Conservation (phyloP, 208 protist species). For the Leptomonas seymouri region DNA sequence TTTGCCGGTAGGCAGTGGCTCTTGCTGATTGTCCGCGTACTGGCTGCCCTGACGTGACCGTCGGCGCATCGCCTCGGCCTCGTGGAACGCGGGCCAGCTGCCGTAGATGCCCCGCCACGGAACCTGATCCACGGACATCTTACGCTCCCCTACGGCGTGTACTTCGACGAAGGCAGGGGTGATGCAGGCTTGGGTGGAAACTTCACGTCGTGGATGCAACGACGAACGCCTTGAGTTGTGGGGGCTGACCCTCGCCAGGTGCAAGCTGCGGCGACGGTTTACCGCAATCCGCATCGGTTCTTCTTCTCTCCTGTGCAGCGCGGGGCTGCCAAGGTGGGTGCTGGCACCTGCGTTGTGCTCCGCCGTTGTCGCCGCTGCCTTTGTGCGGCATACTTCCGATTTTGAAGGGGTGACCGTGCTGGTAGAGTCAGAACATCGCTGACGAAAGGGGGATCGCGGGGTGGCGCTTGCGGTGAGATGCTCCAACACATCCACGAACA, state of each 20-base stretch:
- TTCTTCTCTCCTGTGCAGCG: not conserved
- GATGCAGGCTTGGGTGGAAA: not conserved
- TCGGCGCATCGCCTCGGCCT: not conserved
- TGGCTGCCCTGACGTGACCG: not conserved
- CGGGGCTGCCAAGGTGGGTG: too few relatives aligned
- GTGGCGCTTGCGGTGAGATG: not conserved
- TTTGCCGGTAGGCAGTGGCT: not conserved
- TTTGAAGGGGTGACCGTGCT: too few relatives aligned
- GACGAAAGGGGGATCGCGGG: too few relatives aligned
- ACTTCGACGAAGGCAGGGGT: not conserved
- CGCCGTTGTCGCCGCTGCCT: not conserved
- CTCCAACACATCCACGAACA: not conserved
- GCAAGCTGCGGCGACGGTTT: not conserved
- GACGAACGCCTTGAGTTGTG: not conserved
- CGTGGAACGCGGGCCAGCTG: too few relatives aligned
- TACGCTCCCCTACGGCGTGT: not conserved
- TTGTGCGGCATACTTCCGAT: too few relatives aligned
- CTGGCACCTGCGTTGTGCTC: too few relatives aligned
- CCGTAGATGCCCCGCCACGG: constrained; percentile 2
- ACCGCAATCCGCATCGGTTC: not conserved
- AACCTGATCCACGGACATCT: not conserved
- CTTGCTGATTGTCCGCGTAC: not conserved
- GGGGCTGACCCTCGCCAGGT: not conserved
- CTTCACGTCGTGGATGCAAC: not conserved
- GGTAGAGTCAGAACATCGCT: too few relatives aligned